These are phyloP conservation scores for Pleurotus citrinopileatus DNA, from an alignment of 768 basidiomycete genomes.

Conservation along the genomic window DNA sequence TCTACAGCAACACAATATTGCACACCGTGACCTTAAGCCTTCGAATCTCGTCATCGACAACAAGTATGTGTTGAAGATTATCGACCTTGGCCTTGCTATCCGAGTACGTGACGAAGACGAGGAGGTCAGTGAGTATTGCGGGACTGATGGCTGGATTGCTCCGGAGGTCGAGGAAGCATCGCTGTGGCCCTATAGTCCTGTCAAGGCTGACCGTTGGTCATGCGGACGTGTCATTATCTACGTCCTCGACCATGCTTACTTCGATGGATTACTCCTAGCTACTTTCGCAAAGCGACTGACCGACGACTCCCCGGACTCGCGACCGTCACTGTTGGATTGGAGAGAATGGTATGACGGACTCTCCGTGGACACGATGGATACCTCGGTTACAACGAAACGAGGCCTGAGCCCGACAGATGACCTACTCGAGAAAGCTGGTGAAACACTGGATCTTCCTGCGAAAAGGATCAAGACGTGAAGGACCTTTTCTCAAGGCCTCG, in stretches of 20 bases:
- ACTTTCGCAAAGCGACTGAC: slow-evolving; percentile 1
- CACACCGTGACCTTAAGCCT: slow-evolving; percentile 82
- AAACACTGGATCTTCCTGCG: too few species aligned
- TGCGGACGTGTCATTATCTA: slow-evolving; percentile 11
- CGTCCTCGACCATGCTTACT: not conserved
- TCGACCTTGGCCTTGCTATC: slow-evolving; percentile 10
- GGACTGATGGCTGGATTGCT: slow-evolving; percentile 10
- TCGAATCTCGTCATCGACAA: slow-evolving; percentile 74
- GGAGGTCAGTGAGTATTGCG: slow-evolving; percentile 1
- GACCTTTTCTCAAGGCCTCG: too few species aligned
- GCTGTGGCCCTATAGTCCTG: slow-evolving; percentile 8
- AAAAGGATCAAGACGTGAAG: too few species aligned
- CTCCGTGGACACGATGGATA: too few species aligned
- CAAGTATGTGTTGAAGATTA: slow-evolving; percentile 72
- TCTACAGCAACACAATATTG: slow-evolving; percentile 74
- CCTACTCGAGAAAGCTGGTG: too few species aligned
- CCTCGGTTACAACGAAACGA: too few species aligned
- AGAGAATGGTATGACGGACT: too few species aligned
- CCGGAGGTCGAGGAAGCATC: slow-evolving; percentile 8
- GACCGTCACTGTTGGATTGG: slow-evolving; percentile 8
- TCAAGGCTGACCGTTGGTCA: slow-evolving; percentile 12
- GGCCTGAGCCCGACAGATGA: too few species aligned
- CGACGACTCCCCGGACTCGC: slow-evolving; percentile 1
- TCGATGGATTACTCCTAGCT: not conserved
- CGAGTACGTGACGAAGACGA: slow-evolving; percentile 9